These are phyloP conservation scores for Vitis hybrid DNA, from an alignment of 177 flowering plant genomes.

Conservation along the genomic window DNA sequence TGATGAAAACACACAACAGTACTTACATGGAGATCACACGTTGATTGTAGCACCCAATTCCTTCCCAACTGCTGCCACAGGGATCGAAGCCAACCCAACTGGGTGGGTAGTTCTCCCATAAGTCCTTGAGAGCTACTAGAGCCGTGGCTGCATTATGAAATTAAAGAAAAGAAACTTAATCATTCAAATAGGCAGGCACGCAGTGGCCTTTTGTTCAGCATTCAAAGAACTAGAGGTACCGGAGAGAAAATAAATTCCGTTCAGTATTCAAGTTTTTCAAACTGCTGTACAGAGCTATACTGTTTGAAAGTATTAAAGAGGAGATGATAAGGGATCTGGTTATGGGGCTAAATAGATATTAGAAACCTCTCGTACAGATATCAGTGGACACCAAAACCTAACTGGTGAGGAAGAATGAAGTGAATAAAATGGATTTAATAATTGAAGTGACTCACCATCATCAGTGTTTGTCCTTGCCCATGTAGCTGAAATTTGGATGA, in stretches of 20 bases:
- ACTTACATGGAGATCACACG: conserved; percentile 10
- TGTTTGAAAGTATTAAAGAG: too few species aligned
- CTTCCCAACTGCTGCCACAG: conserved; percentile 17
- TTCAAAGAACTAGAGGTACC: neutral
- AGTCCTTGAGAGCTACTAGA: conserved; percentile 8
- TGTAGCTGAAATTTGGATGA: too few species aligned
- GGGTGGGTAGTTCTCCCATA: conserved; percentile 16
- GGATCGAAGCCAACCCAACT: conserved; percentile 10
- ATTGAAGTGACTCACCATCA: too few species aligned
- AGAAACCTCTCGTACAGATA: too few species aligned
- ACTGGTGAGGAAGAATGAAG: too few species aligned
- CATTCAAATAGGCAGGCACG: neutral
- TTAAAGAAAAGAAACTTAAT: neutral
- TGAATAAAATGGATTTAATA: too few species aligned
- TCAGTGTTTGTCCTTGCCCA: too few species aligned
- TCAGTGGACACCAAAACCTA: too few species aligned
- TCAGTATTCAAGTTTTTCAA: neutral
- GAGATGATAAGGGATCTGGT: too few species aligned
- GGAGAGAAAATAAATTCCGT: too few species aligned
- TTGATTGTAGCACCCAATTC: conserved; percentile 8
- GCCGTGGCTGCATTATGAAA: conserved; percentile 9
- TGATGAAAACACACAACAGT: neutral
- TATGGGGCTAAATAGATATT: too few species aligned
- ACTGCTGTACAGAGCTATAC: too few species aligned
- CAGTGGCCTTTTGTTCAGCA: neutral